Evolutionary conservation across 768 basidiomycete genomes (phyloP).

Genomic region (Sporobolomyces pararoseus): DNA sequence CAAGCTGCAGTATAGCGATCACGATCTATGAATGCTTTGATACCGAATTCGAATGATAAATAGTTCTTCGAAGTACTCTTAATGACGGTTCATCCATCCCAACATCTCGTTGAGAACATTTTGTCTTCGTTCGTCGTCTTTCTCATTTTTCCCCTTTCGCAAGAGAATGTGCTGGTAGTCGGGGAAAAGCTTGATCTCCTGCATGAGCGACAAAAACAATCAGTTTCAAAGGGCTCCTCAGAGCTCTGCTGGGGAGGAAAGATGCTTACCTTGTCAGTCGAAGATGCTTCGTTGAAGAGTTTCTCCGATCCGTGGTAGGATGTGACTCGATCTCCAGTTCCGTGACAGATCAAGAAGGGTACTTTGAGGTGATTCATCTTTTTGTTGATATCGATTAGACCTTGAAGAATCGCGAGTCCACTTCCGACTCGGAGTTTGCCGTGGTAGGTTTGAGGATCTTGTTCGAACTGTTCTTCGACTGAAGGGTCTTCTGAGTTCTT

Average conservation of each 20-base stretch:
- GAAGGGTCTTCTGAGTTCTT: constrained; percentile 37
- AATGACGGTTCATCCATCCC: constrained; percentile 39
- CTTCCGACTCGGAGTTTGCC: constrained; percentile 42
- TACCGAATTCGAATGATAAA: too few relatives aligned
- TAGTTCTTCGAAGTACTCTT: too few relatives aligned
- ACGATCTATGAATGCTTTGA: too few relatives aligned
- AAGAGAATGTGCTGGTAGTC: constrained; percentile 41
- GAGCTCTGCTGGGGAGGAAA: neutral
- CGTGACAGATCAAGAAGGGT: constrained; percentile 42
- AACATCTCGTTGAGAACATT: constrained; percentile 38
- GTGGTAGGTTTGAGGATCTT: constrained; percentile 39
- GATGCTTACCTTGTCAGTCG: constrained; percentile 36
- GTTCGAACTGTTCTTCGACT: constrained; percentile 35
- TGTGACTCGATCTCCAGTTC: constrained; percentile 42
- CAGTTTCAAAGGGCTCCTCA: too few relatives aligned
- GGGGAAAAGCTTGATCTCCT: constrained; percentile 3
- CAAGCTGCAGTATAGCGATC: too few relatives aligned
- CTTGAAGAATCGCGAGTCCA: constrained; percentile 35
- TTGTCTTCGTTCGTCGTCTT: constrained; percentile 39
- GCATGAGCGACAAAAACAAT: too few relatives aligned
- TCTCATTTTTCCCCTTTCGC: constrained; percentile 36
- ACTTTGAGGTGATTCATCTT: constrained; percentile 29
- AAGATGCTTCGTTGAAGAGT: constrained; percentile 17
- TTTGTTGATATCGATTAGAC: constrained; percentile 28
- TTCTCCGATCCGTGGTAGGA: constrained; percentile 32